Evolutionary conservation across 1,284 basidiomycete species (phyloP).

Genomic region (Trichosporon sp.): DNA sequence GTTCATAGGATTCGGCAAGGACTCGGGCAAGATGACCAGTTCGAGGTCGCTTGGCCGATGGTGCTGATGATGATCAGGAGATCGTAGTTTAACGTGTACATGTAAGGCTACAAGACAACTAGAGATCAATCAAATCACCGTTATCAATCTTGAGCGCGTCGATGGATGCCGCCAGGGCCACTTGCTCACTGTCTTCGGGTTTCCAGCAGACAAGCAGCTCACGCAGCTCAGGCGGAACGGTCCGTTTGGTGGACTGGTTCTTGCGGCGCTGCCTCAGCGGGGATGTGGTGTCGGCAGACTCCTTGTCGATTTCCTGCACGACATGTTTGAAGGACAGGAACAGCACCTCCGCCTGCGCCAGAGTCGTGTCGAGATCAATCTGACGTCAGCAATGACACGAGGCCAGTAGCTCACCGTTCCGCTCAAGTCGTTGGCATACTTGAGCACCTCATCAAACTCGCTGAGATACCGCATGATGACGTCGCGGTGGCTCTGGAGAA

Average conservation of each 20-base stretch:
- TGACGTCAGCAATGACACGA: constrained; percentile 30
- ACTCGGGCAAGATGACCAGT: constrained; percentile 29
- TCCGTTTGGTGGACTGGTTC: constrained; percentile 2
- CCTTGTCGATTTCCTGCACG: constrained; percentile 78
- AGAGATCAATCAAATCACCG: not conserved
- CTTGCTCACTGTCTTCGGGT: constrained; percentile 20
- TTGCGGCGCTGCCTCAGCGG: constrained; percentile 14
- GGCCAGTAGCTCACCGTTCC: constrained; percentile 64
- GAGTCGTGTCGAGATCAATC: constrained; percentile 86
- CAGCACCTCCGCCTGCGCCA: constrained; percentile 90
- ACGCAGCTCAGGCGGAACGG: constrained; percentile 29
- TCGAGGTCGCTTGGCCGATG: constrained; percentile 73
- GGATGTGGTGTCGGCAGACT: constrained; percentile 14
- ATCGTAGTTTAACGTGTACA: not conserved
- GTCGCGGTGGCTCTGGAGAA: constrained; percentile 90
- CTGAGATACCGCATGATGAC: constrained; percentile 90
- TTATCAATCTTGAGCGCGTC: constrained; percentile 1
- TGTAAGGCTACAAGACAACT: not conserved
- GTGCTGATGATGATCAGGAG: constrained; percentile 63
- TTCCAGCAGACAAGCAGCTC: constrained; percentile 31
- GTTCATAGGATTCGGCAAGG: constrained; percentile 61
- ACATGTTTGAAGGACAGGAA: constrained; percentile 64
- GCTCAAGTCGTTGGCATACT: constrained; percentile 91
- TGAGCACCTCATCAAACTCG: constrained; percentile 70
- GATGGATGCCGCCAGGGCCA: not conserved